Conservation (phyloP, 345 rosid genomes). For the Brassica nigra region DNA sequence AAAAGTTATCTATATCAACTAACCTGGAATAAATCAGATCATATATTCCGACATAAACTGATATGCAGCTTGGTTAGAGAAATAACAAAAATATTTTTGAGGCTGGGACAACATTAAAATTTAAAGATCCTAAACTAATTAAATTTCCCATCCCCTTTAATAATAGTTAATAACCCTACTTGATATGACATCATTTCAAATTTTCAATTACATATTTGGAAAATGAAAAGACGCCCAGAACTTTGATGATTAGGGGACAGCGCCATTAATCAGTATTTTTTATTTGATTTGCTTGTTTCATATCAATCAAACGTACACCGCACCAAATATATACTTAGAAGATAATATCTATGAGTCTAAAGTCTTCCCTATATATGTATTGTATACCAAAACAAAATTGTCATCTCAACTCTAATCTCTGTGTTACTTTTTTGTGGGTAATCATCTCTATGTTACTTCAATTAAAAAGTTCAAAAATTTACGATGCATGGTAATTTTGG, state of each 20-base stretch:
- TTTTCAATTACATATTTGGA: neutral
- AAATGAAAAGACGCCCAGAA: neutral
- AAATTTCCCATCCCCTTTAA: neutral
- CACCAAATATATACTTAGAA: neutral
- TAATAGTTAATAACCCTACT: neutral
- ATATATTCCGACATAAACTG: neutral
- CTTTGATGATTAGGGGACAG: neutral
- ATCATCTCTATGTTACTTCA: neutral
- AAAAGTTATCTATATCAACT: neutral
- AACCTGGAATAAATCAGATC: neutral
- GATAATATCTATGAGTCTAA: neutral
- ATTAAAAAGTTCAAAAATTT: neutral
- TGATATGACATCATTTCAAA: constrained; percentile 3
- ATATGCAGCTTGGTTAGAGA: constrained; percentile 1
- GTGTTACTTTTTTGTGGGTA: too few relatives aligned
- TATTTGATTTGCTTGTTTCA: neutral
- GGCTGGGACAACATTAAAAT: constrained; percentile 14
- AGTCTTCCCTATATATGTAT: neutral
- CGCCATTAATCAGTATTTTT: neutral
- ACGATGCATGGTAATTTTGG: neutral
- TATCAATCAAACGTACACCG: neutral
- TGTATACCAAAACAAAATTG: neutral
- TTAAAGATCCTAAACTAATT: neutral
- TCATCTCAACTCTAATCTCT: neutral
- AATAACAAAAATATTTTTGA: neutral